Conservation (phyloP, 805 yeast genomes). For the Sugiyamaella qingdaonensis region DNA sequence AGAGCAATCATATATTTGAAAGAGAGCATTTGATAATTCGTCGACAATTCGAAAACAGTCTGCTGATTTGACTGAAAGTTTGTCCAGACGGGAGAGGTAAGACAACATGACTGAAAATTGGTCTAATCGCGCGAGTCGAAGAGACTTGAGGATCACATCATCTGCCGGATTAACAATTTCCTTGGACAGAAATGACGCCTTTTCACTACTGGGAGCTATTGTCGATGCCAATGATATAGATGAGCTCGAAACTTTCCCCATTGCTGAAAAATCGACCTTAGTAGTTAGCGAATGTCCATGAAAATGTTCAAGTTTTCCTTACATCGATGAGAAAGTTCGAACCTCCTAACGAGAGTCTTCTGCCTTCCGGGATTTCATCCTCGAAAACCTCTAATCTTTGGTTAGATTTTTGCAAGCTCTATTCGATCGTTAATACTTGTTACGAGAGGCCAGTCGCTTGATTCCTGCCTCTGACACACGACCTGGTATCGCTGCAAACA, state of each 20-base stretch:
- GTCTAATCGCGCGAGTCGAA: conserved; percentile 32
- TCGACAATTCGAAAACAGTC: conserved; percentile 35
- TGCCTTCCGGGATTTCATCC: conserved; percentile 30
- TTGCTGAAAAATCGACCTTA: conserved; percentile 23
- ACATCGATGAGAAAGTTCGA: conserved; percentile 36
- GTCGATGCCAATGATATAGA: conserved; percentile 29
- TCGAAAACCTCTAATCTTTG: conserved; percentile 36
- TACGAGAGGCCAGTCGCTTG: conserved; percentile 29
- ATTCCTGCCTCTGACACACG: conserved; percentile 34
- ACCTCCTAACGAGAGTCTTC: conserved; percentile 36
- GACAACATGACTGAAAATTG: conserved; percentile 30
- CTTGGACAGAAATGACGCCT: conserved; percentile 25
- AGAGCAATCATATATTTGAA: neutral
- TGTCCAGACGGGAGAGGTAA: conserved; percentile 33
- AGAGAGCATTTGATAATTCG: conserved; percentile 29
- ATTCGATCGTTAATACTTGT: conserved; percentile 20
- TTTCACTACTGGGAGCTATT: conserved; percentile 16
- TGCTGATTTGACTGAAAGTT: conserved; percentile 30
- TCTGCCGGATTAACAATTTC: conserved; percentile 20
- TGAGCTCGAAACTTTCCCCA: conserved; percentile 24
- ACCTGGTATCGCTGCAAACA: conserved; percentile 33
- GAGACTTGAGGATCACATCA: conserved; percentile 25
- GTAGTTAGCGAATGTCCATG: conserved; percentile 3
- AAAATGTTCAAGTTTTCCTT: conserved; percentile 1
- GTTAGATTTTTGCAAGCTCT: neutral